Base-by-base conservation (phyloP, 1,139 yeast species). In the Nakaseomyces kungkrabaensis region DNA sequence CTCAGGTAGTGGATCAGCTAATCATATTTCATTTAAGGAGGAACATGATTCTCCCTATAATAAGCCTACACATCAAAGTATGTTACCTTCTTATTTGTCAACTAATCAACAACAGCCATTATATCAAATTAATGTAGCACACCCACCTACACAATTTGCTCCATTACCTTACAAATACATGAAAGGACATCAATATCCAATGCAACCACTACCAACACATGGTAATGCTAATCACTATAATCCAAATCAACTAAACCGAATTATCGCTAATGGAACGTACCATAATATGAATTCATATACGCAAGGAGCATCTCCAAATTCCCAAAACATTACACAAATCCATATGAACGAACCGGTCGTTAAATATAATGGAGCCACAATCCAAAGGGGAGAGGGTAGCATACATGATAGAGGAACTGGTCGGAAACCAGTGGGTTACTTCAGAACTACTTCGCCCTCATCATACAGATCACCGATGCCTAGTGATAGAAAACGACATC, bases 401-500 rank as follows among this genome's bases (percentile, higher is more conserved):
- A 38, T 10, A 11, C 42, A 38, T 26, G 42, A 38, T n/a, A 3
- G 42, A n/a, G 31, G 31, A 38, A 4, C 42, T 25, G 31, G 42
- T 11, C 27, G 31, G 31, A 38, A 38, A 25, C 42, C 42, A 38
- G 42, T 38, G 17, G 42, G 42, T 2, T 38, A 38, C 42, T 41
- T 41, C 25, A 11, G 44, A 29, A 41, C 44, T 7, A 41, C 44
- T 13, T 41, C 44, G 13, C 44, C 44, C 6, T 41, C 44, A n/a
- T 41, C 44, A 11, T 41, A 41, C 25, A 41, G 11, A 4, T 41
- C 25, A 4, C 44, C 44, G n/a, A 41, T n/a, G 34, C 44, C 34
- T 7, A 27, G 25, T 27, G 34, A 29, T 41, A 41, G 5, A 29
- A 29, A 41, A 26, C 27, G 34, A 17, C 44, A 41, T 4, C 44